Percentiles rank a stretch among this genome's conserved stretches.
These are phyloP conservation scores for Chaetoscypha palmicola DNA, from an alignment of 2,329 filamentous ascomycete genomes.

Conservation along the genomic window DNA sequence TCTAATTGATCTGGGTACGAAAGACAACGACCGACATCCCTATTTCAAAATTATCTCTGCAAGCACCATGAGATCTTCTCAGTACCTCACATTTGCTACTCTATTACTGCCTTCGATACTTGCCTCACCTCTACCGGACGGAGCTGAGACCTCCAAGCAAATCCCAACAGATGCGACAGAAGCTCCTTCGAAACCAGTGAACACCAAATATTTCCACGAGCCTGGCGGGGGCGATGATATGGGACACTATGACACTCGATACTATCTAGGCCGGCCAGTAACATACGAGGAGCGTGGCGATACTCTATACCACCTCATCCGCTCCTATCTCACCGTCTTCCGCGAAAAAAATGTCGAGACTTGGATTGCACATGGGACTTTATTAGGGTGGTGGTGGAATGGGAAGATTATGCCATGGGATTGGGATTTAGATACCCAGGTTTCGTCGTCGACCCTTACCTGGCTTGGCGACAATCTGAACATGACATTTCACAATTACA, in stretches of 20 bases:
- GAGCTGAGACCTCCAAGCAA: no score
- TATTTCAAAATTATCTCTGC: no score
- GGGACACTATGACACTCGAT: constrained; percentile 69
- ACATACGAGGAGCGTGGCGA: constrained; percentile 59
- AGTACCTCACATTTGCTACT: not conserved
- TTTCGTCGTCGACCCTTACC: constrained; percentile 58
- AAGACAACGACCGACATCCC: no score
- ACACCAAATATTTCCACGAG: constrained; percentile 38
- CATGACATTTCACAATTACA: constrained; percentile 45
- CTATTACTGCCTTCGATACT: not conserved
- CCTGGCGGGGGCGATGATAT: constrained; percentile 52
- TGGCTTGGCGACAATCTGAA: constrained; percentile 62
- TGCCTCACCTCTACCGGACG: not conserved
- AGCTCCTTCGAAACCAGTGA: not conserved
- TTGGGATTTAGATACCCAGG: constrained; percentile 76
- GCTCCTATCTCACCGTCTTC: constrained; percentile 66
- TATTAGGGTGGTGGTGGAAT: constrained; percentile 90
- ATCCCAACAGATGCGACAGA: not conserved
- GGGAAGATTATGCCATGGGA: constrained; percentile 73
- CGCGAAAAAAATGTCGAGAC: constrained; percentile 62
- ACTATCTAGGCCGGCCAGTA: constrained; percentile 53
- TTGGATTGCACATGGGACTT: constrained; percentile 79
- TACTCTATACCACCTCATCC: constrained; percentile 61
- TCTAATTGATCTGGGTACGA: no score
- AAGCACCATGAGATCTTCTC: not conserved